Conservation (phyloP, 768 basidiomycete genomes). For the Pleurotus giganteus region DNA sequence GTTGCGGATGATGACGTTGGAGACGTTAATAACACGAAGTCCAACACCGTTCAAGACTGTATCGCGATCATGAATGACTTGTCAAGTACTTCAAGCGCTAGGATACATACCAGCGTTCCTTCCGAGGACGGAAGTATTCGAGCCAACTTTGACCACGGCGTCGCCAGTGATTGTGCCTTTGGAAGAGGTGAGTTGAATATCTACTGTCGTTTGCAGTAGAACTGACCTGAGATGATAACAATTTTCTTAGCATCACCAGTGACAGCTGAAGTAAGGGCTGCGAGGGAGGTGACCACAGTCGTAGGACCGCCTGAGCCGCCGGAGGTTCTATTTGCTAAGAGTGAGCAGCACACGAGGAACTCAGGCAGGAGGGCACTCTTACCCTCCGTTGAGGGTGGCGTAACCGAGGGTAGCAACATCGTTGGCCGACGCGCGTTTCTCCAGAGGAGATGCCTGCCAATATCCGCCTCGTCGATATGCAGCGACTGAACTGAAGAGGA, state of each 20-base stretch:
- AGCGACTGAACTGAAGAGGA: too few relatives aligned
- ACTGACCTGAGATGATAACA: constrained; percentile 40
- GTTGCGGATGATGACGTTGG: constrained; percentile 49
- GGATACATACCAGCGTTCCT: constrained; percentile 16
- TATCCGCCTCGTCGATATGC: not conserved
- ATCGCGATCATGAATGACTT: not conserved
- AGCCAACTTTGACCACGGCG: constrained; percentile 38
- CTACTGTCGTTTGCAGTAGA: not conserved
- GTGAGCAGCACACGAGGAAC: not conserved
- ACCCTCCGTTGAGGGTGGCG: constrained; percentile 21
- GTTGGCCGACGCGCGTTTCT: constrained; percentile 33
- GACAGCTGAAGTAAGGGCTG: constrained; percentile 39
- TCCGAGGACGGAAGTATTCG: constrained; percentile 43
- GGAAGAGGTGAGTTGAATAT: not conserved
- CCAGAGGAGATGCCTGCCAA: constrained; percentile 17
- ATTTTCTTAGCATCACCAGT: constrained; percentile 37
- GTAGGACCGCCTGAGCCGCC: constrained; percentile 42
- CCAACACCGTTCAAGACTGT: constrained; percentile 44
- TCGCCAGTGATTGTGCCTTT: constrained; percentile 42
- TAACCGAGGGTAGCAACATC: constrained; percentile 40
- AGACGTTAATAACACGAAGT: constrained; percentile 38
- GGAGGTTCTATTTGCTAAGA: constrained; percentile 33
- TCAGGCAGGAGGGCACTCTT: not conserved
- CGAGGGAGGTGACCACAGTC: constrained; percentile 42
- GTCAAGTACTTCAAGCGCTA: not conserved